Evolutionary conservation across 2,329 filamentous ascomycete genomes (phyloP).

Genomic region (Trichoderma semiorbis): DNA sequence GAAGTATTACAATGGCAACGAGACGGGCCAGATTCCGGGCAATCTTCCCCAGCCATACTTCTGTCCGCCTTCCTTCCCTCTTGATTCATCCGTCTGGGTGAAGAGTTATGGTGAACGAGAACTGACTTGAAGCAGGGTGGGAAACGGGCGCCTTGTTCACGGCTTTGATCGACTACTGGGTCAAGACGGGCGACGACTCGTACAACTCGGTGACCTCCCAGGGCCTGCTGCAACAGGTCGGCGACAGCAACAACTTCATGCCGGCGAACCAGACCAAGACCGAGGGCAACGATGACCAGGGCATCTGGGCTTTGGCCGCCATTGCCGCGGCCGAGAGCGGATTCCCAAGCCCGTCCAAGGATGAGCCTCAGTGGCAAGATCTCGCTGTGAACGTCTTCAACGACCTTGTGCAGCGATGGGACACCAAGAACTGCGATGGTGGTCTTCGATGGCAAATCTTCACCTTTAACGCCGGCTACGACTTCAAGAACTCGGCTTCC

Average conservation of each 20-base stretch:
- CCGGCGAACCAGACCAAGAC: slow-evolving; percentile 52
- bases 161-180: slow-evolving; percentile 63
- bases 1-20: slow-evolving; percentile 47
- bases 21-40: slow-evolving; percentile 48
- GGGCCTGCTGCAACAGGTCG: slow-evolving; percentile 53
- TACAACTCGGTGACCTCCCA: slow-evolving; percentile 55
- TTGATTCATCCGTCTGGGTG: background rate
- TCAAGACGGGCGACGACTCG: slow-evolving; percentile 56
- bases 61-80: slow-evolving; percentile 35
- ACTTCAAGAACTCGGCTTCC: slow-evolving; percentile 52
- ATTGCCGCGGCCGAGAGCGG: slow-evolving; percentile 69
- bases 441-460: slow-evolving; percentile 79
- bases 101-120: background rate
- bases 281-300: slow-evolving; percentile 64
- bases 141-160: slow-evolving; percentile 9
- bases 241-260: slow-evolving; percentile 54
- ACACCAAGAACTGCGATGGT: slow-evolving; percentile 58
- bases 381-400: slow-evolving; percentile 67
- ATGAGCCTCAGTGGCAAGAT: slow-evolving; percentile 62
- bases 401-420: background rate
- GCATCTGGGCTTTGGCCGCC: slow-evolving; percentile 72
- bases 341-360: slow-evolving; percentile 60
- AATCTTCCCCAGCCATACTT: slow-evolving; percentile 54
- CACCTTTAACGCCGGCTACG: slow-evolving; percentile 62
- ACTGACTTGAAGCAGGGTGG: slow-evolving; percentile 7